These are phyloP conservation scores for Lecanicillium sp. DNA, from an alignment of 2,329 filamentous ascomycete genomes.

Conservation along the genomic window DNA sequence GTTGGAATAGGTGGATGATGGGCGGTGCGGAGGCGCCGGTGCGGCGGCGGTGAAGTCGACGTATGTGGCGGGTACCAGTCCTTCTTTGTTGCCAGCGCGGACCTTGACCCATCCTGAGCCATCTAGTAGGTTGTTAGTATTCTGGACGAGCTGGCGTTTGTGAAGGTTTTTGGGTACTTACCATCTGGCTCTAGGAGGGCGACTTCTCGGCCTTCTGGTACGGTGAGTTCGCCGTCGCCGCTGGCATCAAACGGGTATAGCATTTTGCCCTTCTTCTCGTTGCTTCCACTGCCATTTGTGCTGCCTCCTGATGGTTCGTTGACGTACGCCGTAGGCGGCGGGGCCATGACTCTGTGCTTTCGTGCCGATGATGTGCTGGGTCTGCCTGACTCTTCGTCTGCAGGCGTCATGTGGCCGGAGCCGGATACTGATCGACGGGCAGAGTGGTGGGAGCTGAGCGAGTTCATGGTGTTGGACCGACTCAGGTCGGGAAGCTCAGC, in stretches of 20 bases:
- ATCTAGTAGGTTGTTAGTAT: conserved; percentile 45
- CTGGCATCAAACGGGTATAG: conserved; percentile 77
- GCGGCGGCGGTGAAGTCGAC: conserved; percentile 56
- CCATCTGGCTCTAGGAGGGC: conserved; percentile 78
- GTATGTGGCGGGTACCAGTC: conserved; percentile 82
- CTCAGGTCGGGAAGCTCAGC: conserved; percentile 62
- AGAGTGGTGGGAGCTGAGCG: conserved; percentile 73
- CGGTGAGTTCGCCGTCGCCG: conserved; percentile 72
- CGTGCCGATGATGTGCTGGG: conserved; percentile 19
- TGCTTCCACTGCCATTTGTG: conserved; percentile 31
- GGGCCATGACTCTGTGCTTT: conserved; percentile 74
- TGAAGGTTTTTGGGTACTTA: too few species aligned
- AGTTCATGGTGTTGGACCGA: conserved; percentile 83
- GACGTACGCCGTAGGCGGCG: conserved; percentile 76
- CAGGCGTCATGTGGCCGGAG: conserved; percentile 30
- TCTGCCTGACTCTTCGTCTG: conserved; percentile 1
- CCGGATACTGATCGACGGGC: conserved; percentile 70
- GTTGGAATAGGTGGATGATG: conserved; percentile 70
- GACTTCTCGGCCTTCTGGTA: conserved; percentile 73
- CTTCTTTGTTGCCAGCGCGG: conserved; percentile 65
- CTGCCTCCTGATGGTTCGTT: conserved; percentile 53
- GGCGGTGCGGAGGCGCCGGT: conserved; percentile 45
- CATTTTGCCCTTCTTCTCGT: conserved; percentile 67
- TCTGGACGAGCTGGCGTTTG: conserved; percentile 7
- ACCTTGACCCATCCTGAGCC: conserved; percentile 90